Evolutionary conservation across 2,329 filamentous ascomycete species (phyloP).

Genomic region (Apiospora hydei): DNA sequence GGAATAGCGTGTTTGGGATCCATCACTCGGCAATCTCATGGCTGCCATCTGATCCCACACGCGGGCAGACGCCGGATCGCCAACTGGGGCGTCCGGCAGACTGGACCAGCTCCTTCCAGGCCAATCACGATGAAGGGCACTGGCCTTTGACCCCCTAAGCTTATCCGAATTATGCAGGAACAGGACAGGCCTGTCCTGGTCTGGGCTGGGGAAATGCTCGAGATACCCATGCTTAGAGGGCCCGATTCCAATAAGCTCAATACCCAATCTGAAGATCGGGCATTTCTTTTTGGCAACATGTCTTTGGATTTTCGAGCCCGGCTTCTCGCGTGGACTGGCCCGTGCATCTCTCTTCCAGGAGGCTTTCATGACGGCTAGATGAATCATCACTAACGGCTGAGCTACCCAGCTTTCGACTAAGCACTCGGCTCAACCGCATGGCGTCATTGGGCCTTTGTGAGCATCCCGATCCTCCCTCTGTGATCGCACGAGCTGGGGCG

Average conservation of each 20-base stretch:
- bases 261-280: neutral
- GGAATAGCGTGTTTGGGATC: neutral
- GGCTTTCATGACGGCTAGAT: constrained; percentile 9
- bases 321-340: neutral
- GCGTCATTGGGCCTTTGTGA: neutral
- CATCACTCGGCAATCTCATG: constrained; percentile 6
- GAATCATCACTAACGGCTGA: neutral
- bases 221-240: neutral
- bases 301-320: too few species aligned
- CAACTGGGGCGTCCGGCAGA: neutral
- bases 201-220: neutral
- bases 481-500: neutral
- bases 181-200: neutral
- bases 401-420: neutral
- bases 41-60: neutral
- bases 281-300: neutral
- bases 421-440: neutral
- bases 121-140: neutral
- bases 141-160: neutral
- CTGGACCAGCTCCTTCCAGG: neutral
- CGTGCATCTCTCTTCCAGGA: neutral
- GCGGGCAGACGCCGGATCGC: neutral
- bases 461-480: neutral
- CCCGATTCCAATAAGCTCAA: neutral
- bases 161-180: neutral